phyloP scores from a whole-genome alignment of 2,329 filamentous ascomycete genomes.

The Penicillium expansum region DNA sequence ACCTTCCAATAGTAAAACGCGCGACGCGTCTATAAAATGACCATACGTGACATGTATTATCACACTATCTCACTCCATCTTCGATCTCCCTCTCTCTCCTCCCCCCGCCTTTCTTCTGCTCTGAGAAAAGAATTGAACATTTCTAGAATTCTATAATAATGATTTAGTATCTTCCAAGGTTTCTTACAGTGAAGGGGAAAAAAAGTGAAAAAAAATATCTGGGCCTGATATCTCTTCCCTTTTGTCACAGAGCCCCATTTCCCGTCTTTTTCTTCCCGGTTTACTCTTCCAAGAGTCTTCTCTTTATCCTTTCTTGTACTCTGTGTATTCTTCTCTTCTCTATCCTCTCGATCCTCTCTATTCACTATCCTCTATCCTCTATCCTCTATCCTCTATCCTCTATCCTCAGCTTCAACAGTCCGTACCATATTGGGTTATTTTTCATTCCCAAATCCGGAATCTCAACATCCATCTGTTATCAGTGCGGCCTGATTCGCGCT shows the following conservation, averaged over 20 bases:
- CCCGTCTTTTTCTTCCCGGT: not conserved
- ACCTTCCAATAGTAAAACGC: slow-evolving; percentile 21
- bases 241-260: not conserved
- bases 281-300: not conserved
- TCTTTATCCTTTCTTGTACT: slow-evolving; percentile 1
- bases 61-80: slow-evolving; percentile 17
- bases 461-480: slow-evolving; percentile 1
- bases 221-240: not conserved
- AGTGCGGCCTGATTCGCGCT: slow-evolving; percentile 18
- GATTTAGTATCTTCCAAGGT: slow-evolving; percentile 8
- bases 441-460: not conserved
- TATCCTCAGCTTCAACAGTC: not conserved
- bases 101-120: slow-evolving; percentile 12
- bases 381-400: not conserved
- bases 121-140: not conserved
- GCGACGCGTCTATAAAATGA: slow-evolving; percentile 28
- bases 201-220: not conserved
- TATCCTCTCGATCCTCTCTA: not conserved
- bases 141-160: slow-evolving; percentile 13
- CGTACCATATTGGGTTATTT: not conserved
- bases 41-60: slow-evolving; percentile 28
- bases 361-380: not conserved
- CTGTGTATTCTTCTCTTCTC: not conserved
- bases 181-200: not conserved
- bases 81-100: slow-evolving; percentile 13